A percentile compares a stretch with the other conserved stretches of the same genome.
phyloP scores from a whole-genome alignment of 164 flowering plant species.

The Aristolochia contorta region DNA sequence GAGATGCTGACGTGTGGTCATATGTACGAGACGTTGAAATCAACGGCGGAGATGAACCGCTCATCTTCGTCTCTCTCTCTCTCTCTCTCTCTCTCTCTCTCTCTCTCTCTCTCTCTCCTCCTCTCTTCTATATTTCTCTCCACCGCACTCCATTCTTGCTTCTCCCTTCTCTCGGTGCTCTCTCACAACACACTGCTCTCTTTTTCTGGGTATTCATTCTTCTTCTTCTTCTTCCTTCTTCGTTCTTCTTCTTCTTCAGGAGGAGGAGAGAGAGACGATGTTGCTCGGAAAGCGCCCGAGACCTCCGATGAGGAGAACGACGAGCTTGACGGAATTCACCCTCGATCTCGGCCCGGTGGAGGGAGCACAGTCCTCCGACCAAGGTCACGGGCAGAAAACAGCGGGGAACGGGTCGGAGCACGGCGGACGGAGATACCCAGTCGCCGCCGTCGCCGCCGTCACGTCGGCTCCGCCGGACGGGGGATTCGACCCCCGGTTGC shows the following conservation, averaged over 20 bases:
- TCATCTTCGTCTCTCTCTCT: constrained; percentile 18
- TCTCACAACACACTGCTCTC: not conserved
- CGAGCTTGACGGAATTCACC: constrained; percentile 57
- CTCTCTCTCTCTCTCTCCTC: constrained; percentile 17
- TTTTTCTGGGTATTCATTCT: not conserved
- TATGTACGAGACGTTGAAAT: not conserved
- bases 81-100: constrained; percentile 13
- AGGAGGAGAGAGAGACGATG: constrained; percentile 22
- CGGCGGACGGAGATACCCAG: not conserved
- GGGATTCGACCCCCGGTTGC: constrained; percentile 17
- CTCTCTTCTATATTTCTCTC: constrained; percentile 2
- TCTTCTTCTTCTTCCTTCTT: not conserved
- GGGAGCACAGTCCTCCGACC: constrained; percentile 8
- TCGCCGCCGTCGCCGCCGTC: too few species aligned
- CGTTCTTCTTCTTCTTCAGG: not conserved
- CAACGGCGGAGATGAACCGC: constrained; percentile 31
- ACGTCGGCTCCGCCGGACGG: constrained; percentile 3
- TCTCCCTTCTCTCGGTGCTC: constrained; percentile 7
- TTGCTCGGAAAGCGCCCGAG: constrained; percentile 61
- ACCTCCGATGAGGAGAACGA: constrained; percentile 48
- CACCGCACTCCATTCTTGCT: not conserved
- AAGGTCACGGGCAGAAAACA: not conserved
- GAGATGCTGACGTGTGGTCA: constrained; percentile 14
- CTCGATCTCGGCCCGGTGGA: constrained; percentile 27
- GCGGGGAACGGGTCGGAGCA: not conserved